Percentiles rank a stretch among this genome's conserved stretches.
phyloP scores from a whole-genome alignment of 2,329 filamentous ascomycete genomes.

The Purpureocillium lavendulum region DNA sequence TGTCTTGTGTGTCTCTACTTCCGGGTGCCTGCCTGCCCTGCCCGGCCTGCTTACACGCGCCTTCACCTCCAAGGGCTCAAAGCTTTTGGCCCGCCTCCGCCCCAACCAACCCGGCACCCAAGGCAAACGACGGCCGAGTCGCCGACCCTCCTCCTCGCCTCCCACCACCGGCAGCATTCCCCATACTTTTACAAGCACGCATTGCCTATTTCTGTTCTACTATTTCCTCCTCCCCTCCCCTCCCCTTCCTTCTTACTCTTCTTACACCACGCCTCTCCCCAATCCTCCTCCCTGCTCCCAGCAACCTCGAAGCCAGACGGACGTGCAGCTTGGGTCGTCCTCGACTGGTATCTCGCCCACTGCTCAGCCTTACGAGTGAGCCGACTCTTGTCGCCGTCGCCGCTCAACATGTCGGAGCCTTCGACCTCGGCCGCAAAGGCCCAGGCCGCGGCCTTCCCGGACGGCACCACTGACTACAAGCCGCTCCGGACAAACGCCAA shows the following conservation, averaged over 20 bases:
- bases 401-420: conserved; percentile 22
- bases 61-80: conserved; percentile 1
- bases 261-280: neutral
- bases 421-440: conserved; percentile 28
- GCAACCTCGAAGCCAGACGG: no score
- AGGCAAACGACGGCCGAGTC: neutral
- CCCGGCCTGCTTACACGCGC: no score
- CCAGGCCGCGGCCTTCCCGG: conserved; percentile 34
- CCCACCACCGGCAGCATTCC: no score
- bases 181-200: conserved; percentile 2
- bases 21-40: no score
- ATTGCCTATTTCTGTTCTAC: neutral
- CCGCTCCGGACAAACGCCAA: conserved; percentile 33
- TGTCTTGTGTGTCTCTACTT: no score
- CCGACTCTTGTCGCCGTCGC: no score
- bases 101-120: conserved; percentile 3
- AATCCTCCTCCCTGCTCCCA: neutral
- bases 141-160: no score
- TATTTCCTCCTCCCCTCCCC: neutral
- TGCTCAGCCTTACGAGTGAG: no score
- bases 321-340: no score
- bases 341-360: no score
- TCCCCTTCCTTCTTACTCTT: neutral
- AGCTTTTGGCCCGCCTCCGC: conserved; percentile 8
- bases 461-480: conserved; percentile 49